These are phyloP conservation scores for Colletotrichum incanum DNA, from an alignment of 2,329 filamentous ascomycete species.

Conservation along the genomic window DNA sequence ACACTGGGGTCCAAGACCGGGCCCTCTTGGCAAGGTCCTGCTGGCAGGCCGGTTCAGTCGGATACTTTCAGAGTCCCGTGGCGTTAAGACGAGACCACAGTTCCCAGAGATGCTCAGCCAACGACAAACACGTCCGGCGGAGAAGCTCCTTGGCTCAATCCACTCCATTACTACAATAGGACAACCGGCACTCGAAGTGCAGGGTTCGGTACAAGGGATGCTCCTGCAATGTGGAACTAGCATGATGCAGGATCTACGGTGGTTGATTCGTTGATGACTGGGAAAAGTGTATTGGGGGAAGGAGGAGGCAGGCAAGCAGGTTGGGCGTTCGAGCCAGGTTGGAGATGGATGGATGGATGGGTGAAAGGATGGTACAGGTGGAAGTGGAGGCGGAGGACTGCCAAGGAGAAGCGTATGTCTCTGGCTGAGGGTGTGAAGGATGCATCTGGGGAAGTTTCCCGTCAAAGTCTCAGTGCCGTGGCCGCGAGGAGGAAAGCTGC, in stretches of 20 bases:
- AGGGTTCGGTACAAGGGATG: conserved; percentile 34
- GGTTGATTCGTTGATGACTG: conserved; percentile 17
- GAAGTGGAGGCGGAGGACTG: neutral
- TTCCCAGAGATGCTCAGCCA: neutral
- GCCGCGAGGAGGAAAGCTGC: neutral
- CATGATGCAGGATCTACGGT: conserved; percentile 15
- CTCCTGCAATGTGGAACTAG: conserved; percentile 10
- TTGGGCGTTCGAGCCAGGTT: conserved; percentile 7
- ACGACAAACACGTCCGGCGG: neutral
- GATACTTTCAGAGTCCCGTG: neutral
- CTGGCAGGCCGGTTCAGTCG: conserved; percentile 16
- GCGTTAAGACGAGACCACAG: neutral
- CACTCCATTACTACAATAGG: neutral
- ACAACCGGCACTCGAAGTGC: conserved; percentile 5
- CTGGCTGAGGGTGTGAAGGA: neutral
- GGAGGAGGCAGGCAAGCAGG: neutral
- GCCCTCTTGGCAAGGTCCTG: conserved; percentile 28
- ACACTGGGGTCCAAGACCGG: conserved; percentile 16
- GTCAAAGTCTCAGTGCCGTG: conserved; percentile 11
- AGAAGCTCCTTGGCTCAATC: neutral
- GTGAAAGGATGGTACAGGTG: neutral
- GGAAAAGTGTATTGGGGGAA: conserved; percentile 6
- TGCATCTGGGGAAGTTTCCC: conserved; percentile 19
- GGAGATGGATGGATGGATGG: conserved; percentile 8
- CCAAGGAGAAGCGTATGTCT: neutral